Percentiles rank a stretch among this genome's conserved stretches.
These are phyloP conservation scores for Hypoxylon subgilvum DNA, from an alignment of 495 filamentous ascomycete genomes.

Conservation along the genomic window DNA sequence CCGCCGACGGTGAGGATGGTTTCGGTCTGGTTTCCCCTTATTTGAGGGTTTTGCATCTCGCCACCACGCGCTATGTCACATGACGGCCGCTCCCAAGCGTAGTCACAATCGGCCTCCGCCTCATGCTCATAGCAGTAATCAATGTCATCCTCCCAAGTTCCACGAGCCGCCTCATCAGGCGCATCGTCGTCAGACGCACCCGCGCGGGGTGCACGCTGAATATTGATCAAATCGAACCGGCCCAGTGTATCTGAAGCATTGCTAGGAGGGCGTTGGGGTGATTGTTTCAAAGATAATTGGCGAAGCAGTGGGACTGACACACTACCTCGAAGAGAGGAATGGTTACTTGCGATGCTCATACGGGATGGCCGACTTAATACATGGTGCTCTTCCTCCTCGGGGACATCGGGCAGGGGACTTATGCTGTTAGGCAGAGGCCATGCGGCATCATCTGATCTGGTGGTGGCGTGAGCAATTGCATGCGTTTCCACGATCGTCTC, in stretches of 20 bases:
- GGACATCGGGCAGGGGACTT: constrained; percentile 67
- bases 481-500: constrained; percentile 36
- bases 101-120: constrained; percentile 88
- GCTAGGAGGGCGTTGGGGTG: constrained; percentile 47
- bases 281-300: constrained; percentile 41
- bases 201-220: constrained; percentile 41
- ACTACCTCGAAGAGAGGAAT: constrained; percentile 53
- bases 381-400: constrained; percentile 71
- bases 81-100: constrained; percentile 75
- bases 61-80: constrained; percentile 47
- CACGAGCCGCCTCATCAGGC: constrained; percentile 49
- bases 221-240: constrained; percentile 44
- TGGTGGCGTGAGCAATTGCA: constrained; percentile 47
- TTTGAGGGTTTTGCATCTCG: constrained; percentile 29
- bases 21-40: constrained; percentile 36
- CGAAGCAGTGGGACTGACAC: constrained; percentile 55
- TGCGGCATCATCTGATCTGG: constrained; percentile 57
- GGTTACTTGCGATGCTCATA: constrained; percentile 49
- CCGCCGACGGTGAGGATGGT: constrained; percentile 33
- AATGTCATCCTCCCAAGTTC: constrained; percentile 91
- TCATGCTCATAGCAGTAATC: constrained; percentile 93
- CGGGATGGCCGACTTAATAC: constrained; percentile 39
- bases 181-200: constrained; percentile 42
- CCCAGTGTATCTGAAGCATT: constrained; percentile 55
- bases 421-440: constrained; percentile 55